These are phyloP conservation scores for Camellia granthamiana DNA, from an alignment of 148 eudicot genomes.

Conservation along the genomic window DNA sequence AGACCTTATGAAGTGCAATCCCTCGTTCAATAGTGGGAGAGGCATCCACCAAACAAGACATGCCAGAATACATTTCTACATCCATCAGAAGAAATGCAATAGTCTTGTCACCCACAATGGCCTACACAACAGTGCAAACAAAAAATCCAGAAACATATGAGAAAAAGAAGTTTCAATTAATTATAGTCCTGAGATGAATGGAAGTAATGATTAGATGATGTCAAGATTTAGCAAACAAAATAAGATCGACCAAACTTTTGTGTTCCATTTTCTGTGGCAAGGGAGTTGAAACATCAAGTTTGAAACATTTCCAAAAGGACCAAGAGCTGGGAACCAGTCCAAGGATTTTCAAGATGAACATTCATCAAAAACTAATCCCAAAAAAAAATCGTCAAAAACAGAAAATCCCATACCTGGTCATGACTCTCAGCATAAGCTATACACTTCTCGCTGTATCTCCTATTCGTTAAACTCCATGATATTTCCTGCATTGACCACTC, in stretches of 20 bases:
- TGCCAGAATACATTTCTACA: slow-evolving; percentile 90
- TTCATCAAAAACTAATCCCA: neutral
- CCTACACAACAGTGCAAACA: slow-evolving; percentile 33
- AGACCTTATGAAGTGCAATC: slow-evolving; percentile 91
- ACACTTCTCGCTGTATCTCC: slow-evolving; percentile 95
- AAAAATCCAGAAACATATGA: neutral
- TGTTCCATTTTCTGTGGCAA: neutral
- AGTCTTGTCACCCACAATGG: slow-evolving; percentile 97
- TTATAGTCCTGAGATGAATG: neutral
- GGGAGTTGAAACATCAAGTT: neutral
- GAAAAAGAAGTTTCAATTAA: neutral
- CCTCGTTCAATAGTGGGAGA: slow-evolving; percentile 86
- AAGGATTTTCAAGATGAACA: neutral
- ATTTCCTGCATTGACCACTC: slow-evolving; percentile 90
- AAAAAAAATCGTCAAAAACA: neutral
- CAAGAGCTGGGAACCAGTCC: neutral
- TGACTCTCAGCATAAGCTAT: slow-evolving; percentile 98
- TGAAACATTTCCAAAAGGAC: neutral
- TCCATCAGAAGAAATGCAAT: slow-evolving; percentile 88
- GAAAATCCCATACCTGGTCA: slow-evolving; percentile 67
- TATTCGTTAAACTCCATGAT: slow-evolving; percentile 69
- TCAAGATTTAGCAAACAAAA: slow-evolving; percentile 4
- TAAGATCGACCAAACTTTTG: neutral
- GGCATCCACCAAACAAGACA: slow-evolving; percentile 77
- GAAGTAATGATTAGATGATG: slow-evolving; percentile 18